These are phyloP conservation scores for Tolypocladium sp. DNA, from an alignment of 2,329 filamentous ascomycete genomes.

Conservation along the genomic window DNA sequence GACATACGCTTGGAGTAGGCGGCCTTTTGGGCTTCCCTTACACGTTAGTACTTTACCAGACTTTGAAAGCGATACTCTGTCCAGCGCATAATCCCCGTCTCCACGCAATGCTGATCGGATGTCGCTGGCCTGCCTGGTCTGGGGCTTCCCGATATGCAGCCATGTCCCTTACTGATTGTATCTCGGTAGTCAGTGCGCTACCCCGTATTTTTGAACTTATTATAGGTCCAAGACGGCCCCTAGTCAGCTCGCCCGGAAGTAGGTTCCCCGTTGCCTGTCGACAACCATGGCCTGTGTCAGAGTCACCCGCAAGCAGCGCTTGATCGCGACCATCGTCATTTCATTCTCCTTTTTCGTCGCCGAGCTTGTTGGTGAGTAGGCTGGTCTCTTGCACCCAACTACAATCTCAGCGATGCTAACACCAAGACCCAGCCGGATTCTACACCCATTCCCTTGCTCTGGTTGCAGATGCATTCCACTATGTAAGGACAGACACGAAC, in stretches of 20 bases:
- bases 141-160: no score
- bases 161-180: no score
- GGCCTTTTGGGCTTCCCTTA: neutral
- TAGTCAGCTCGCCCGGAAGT: neutral
- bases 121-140: no score
- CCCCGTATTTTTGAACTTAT: neutral
- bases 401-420: neutral
- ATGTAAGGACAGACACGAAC: conserved; percentile 32
- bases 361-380: conserved; percentile 34
- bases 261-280: neutral
- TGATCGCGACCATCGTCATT: conserved; percentile 38
- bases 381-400: neutral
- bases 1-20: neutral
- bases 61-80: neutral
- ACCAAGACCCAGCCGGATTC: conserved; percentile 44
- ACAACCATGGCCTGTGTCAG: conserved; percentile 10
- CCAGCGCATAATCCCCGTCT: no score
- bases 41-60: neutral
- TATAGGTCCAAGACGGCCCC: neutral
- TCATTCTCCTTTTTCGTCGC: conserved; percentile 41
- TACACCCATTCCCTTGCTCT: conserved; percentile 63
- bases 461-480: conserved; percentile 71
- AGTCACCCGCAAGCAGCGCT: conserved; percentile 30
- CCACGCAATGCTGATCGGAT: no score
- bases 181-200: neutral